A percentile compares a stretch with the other conserved stretches of the same genome.
These are phyloP conservation scores for Camelina laxa DNA, from an alignment of 345 rosid genomes.

Conservation along the genomic window DNA sequence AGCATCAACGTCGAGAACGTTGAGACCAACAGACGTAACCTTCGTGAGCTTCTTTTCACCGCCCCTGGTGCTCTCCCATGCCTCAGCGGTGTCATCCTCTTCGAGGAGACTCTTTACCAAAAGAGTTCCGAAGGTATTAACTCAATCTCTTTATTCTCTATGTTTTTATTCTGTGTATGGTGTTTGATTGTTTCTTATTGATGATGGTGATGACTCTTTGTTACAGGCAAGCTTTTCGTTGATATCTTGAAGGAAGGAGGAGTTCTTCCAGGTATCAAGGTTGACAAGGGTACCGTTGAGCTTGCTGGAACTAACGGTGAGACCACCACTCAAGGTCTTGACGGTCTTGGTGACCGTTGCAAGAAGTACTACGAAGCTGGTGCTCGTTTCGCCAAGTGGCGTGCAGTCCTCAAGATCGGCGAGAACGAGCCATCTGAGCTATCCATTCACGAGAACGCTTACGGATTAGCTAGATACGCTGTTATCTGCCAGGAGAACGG, in stretches of 20 bases:
- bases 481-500: slow-evolving; percentile 97
- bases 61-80: slow-evolving; percentile 78
- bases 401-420: slow-evolving; percentile 92
- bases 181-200: background rate
- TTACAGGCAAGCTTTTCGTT: slow-evolving; percentile 80
- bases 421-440: slow-evolving; percentile 79
- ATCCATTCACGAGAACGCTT: slow-evolving; percentile 61
- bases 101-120: slow-evolving; percentile 88
- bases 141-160: too few relatives aligned
- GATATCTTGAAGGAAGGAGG: slow-evolving; percentile 86
- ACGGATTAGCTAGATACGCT: slow-evolving; percentile 65
- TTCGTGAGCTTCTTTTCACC: slow-evolving; percentile 93
- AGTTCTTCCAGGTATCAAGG: slow-evolving; percentile 97
- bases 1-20: slow-evolving; percentile 94
- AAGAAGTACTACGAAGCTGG: slow-evolving; percentile 52
- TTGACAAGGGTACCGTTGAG: slow-evolving; percentile 94
- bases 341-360: slow-evolving; percentile 73
- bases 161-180: background rate
- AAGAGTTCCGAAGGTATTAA: slow-evolving; percentile 69
- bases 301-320: slow-evolving; percentile 95
- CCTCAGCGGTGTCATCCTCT: slow-evolving; percentile 90
- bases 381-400: slow-evolving; percentile 94
- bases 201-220: background rate
- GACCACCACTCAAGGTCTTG: slow-evolving; percentile 96
- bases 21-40: slow-evolving; percentile 78